Conservation (phyloP, 148 eudicot species). For the Heliamphora exappendiculata region DNA sequence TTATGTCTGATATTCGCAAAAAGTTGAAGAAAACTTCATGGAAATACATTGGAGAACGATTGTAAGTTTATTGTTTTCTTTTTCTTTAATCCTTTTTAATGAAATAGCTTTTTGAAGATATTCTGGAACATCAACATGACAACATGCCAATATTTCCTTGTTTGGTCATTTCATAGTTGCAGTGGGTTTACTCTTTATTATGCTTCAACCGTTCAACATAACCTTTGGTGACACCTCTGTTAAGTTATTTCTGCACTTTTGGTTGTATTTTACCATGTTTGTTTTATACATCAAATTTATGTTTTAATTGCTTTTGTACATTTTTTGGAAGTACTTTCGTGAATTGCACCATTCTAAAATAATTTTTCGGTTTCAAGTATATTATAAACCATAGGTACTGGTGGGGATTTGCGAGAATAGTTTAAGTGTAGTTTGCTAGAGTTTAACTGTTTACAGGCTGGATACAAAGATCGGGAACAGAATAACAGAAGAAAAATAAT, state of each 20-base stretch:
- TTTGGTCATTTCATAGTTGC: constrained; percentile 10
- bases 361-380: background rate
- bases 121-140: background rate
- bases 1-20: constrained; percentile 71
- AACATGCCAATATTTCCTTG: background rate
- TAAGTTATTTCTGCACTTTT: background rate
- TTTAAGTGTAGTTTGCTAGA: background rate
- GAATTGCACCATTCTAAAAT: background rate
- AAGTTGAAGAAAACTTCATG: constrained; percentile 73
- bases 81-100: no score
- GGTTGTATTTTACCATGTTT: background rate
- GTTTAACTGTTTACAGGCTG: background rate
- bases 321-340: background rate
- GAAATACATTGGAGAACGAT: constrained; percentile 69
- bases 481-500: background rate
- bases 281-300: background rate
- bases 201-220: constrained; percentile 2
- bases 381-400: background rate
- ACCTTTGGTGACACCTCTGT: background rate
- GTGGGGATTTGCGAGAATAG: background rate
- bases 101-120: background rate
- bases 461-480: background rate
- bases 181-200: background rate
- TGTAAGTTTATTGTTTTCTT: constrained; percentile 56
- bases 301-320: background rate